Base-by-base conservation (phyloP, 2,329 filamentous ascomycete species). In the Clarireedia sp. region DNA sequence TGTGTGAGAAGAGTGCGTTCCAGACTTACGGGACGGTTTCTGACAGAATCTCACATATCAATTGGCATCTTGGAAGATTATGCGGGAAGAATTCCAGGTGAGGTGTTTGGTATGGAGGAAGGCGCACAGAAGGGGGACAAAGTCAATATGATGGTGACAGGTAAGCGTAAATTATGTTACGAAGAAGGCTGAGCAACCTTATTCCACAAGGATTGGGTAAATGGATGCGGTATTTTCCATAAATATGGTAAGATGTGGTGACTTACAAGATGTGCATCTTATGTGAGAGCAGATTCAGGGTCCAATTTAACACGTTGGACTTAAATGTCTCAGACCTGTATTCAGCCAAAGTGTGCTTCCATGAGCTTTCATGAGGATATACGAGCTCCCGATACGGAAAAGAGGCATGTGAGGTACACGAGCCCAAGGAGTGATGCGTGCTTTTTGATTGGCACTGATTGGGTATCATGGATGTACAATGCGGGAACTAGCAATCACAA, bases 361-460 rank as follows among this genome's bases (percentile, higher is more conserved):
- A 33, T 33, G 29, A 12, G 29, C 9, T 33, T 33, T 33, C 29
- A 33, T 33, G 29, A 41, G 16, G 38, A 41, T 41, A 41, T 41
- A 41, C 38, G 6, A 41, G 38, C n/a, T 41, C 16, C 38, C 38
- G 38, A 19, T 41, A 41, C 3, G 38, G 19, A 41, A 41, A 17
- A 3, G 19, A 41, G 14, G 14, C 38, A 41, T 17, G 38, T 17
- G 38, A 41, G 38, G 19, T 17, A 41, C 29, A 33, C 29, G 29
- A 33, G 12, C 29, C 29, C 9, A 33, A 24, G n/a, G 33, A 54
- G 19, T 17, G 24, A 16, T 49, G 17, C 45, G 41, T 54, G 14
- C 21, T 44, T 56, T 40, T 37, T 51, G 23, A 56, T 56, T 53
- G 54, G 54, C 53, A 26, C 26, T 51, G 23, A 56, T 56, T 53